Percentiles rank a stretch among this genome's conserved stretches.
Conservation (phyloP, 768 basidiomycete genomes). For the Pleurotus tuber-regium region DNA sequence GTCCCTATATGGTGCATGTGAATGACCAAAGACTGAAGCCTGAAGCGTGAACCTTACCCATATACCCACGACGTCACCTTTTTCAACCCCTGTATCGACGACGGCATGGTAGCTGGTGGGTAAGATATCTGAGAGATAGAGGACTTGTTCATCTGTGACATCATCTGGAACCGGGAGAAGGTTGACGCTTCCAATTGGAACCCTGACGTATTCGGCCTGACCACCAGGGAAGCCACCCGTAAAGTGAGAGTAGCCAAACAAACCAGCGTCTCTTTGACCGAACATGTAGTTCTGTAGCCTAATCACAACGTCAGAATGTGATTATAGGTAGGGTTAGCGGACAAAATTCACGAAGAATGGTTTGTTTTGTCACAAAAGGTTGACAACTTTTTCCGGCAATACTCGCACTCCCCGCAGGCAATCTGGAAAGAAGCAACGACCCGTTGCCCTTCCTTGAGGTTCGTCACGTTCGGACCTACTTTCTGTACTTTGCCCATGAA, state of each 20-base stretch:
- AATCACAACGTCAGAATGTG: not conserved
- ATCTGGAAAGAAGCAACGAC: slow-evolving; percentile 82
- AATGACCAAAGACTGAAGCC: not conserved
- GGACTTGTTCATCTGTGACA: slow-evolving; percentile 58
- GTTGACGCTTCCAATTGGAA: slow-evolving; percentile 72
- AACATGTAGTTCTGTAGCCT: slow-evolving; percentile 59
- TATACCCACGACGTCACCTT: slow-evolving; percentile 68
- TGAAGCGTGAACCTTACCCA: slow-evolving; percentile 45
- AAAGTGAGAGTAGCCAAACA: slow-evolving; percentile 72
- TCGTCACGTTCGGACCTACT: slow-evolving; percentile 61
- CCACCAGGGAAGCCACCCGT: slow-evolving; percentile 73
- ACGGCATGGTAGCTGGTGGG: slow-evolving; percentile 75
- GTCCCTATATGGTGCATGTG: slow-evolving; percentile 35
- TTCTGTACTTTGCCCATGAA: slow-evolving; percentile 70
- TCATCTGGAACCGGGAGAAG: slow-evolving; percentile 65
- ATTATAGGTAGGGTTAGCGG: slow-evolving; percentile 10
- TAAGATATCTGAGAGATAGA: slow-evolving; percentile 61
- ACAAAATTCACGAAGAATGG: slow-evolving; percentile 46
- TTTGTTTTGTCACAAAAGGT: slow-evolving; percentile 77
- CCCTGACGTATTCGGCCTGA: slow-evolving; percentile 73
- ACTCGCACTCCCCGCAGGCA: slow-evolving; percentile 69
- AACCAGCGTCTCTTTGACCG: slow-evolving; percentile 66
- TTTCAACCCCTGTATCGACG: slow-evolving; percentile 68
- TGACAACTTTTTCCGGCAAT: slow-evolving; percentile 70
- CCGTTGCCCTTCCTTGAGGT: slow-evolving; percentile 60